Base-by-base conservation (phyloP, 768 basidiomycete genomes). In the Gloeostereum incarnatum region DNA sequence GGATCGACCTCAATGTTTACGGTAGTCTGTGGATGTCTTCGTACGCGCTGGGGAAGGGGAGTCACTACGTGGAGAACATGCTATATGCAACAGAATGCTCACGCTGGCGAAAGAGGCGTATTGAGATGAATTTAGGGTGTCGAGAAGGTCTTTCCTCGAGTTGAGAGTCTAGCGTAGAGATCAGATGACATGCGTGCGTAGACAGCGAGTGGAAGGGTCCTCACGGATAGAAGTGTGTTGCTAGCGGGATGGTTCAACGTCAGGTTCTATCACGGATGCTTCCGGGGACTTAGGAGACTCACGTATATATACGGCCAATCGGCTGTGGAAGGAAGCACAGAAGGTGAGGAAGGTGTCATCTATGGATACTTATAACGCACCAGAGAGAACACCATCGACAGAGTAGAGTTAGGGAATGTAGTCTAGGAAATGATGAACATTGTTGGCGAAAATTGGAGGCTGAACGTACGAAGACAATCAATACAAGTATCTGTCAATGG, bases 281-380 rank as follows among this genome's bases (percentile, higher is more conserved):
- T 8, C 8, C 26, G 26, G 26, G 14, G 14, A 29, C 14, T 8
- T 14, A 29, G 23, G n/a, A n/a, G n/a, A n/a, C 38, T 23, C 4
- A 44, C 38, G 42, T 44, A 22, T 44, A 44, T 14, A 40, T 39
- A 38, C 42, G 42, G 19, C 42, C 38, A 31, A 39, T 10, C 6
- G 42, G 42, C 38, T 43, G 14, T 6, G 34, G 39, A 35, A 39
- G 39, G 29, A 31, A 38, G 34, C 5, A 39, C 19, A n/a, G 29
- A 30, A 4, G 29, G 38, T 6, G 18, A 5, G 1, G 38, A 29
- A 2, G 35, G 31, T 9, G 6, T 40, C 8, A 37, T 42, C 41
- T 42, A 11, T 6, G 5, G 14, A 17, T 2, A 26, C 14, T 10
- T 9, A 1, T 20, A 11, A 7, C 29, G 35, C 4, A 29, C 14